Evolutionary conservation across 2,329 filamentous ascomycete genomes (phyloP), one percentile per base, ranked within the genome.

Genomic region (Thielaviopsis ethacetica): DNA sequence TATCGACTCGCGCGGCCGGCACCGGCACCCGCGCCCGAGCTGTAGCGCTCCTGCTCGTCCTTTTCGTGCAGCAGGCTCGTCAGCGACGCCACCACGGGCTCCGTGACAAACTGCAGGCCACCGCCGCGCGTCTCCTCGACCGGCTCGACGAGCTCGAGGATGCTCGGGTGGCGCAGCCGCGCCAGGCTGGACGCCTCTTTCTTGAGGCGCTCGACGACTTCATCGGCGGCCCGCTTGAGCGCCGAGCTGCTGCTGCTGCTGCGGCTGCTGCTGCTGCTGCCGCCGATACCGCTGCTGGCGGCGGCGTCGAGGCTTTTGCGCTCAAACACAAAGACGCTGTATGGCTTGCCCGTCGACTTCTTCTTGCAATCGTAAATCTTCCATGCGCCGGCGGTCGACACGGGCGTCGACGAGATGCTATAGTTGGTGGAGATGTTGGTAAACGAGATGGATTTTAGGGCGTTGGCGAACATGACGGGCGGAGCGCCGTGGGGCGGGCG

Each of bases 281-380:
- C 71, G 19, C 71, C 69, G 44, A 71, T 34, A 9, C 10, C 10
- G 0, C 69, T 69, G 63, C 61, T 68, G 53, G 68, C 68, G 59
- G 73, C 56, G 10, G 81, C 74, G 60, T 96, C 91, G 58, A 98
- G 75, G 0, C 82, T 81, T 72, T 94, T 95, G 69, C 83, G 85
- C 64, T 98, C 93, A 69, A 97, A 96, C 64, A 97, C 84, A 67
- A 97, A 98, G 64, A 97, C 84, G 17, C 91, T 96, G 59, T 85
- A 93, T 7, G 84, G 71, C 70, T 93, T 95, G 64, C 88, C 88
- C 0, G 90, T 95, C 30, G 86, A 89, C 73, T 96, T 97, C 74
- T 94, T 94, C 76, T 95, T 97, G 61, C 88, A 91, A 73, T 96
- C 91, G 77, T 91, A 91, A 67, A 98, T 93, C 75, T 90, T 95